A percentile compares a stretch with the other conserved stretches of the same genome.
Conservation (phyloP, 192 early-diverging fungal species). For the Piromyces finnis region DNA sequence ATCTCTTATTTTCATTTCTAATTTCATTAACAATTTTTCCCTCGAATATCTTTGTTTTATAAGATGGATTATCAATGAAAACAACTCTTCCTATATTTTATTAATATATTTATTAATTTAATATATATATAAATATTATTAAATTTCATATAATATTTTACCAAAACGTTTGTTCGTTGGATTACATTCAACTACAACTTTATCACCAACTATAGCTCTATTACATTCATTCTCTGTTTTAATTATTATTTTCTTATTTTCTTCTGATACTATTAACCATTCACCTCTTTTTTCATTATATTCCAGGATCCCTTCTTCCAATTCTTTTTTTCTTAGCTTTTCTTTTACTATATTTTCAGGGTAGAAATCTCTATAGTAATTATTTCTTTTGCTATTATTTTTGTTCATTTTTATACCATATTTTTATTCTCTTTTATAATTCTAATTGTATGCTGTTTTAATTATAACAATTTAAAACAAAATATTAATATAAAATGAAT, state of each 20-base stretch:
- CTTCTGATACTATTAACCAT: neutral
- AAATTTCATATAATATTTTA: neutral
- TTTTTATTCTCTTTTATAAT: neutral
- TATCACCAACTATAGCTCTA: neutral
- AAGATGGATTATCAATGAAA: neutral
- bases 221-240: neutral
- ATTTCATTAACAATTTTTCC: neutral
- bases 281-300: neutral
- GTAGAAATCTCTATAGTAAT: neutral
- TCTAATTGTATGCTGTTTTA: neutral
- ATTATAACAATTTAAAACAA: no score
- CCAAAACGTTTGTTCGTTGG: neutral
- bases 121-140: neutral
- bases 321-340: neutral
- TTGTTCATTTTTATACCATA: neutral
- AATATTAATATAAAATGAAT: no score
- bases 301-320: neutral
- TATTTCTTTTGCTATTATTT: neutral
- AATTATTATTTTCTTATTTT: neutral
- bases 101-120: neutral
- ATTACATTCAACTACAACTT: neutral
- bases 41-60: neutral
- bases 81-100: neutral
- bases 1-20: neutral
- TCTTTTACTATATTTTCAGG: neutral